Percentiles rank a stretch among this genome's conserved stretches.
These are phyloP conservation scores for Trypanosomatidae sp. DNA, from an alignment of 208 protist species.

Conservation along the genomic window DNA sequence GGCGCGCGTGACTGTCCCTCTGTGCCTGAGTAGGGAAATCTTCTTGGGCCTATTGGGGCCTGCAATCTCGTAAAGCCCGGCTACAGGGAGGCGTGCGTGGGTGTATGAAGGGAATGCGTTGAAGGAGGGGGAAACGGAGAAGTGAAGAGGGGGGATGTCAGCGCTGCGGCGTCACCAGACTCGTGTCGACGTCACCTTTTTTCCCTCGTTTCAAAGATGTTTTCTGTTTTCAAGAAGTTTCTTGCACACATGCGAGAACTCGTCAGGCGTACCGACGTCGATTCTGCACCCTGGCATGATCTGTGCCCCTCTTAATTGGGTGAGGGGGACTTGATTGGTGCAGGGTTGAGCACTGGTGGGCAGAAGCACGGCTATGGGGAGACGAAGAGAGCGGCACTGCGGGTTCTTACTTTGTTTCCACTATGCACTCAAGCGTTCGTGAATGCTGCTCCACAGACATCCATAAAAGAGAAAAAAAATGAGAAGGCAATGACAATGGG, in stretches of 20 bases:
- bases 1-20: background rate
- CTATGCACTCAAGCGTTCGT: background rate
- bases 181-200: background rate
- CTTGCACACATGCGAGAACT: background rate
- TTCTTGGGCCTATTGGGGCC: background rate
- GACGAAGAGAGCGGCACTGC: background rate
- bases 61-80: background rate
- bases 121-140: background rate
- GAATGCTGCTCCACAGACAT: background rate
- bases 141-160: background rate
- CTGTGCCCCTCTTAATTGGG: background rate
- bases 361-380: background rate
- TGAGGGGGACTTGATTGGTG: background rate
- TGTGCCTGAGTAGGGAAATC: background rate
- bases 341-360: background rate
- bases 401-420: background rate
- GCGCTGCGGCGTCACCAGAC: background rate
- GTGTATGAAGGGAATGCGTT: background rate
- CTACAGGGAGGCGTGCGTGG: background rate
- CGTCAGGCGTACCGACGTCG: background rate
- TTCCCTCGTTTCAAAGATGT: background rate
- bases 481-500: background rate
- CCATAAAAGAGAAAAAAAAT: constrained; percentile 6
- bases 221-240: background rate
- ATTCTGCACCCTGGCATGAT: background rate